Evolutionary conservation across 2,329 filamentous ascomycete genomes (phyloP), one percentile per base, ranked within the genome.

Genomic region (Epichloe sp.): DNA sequence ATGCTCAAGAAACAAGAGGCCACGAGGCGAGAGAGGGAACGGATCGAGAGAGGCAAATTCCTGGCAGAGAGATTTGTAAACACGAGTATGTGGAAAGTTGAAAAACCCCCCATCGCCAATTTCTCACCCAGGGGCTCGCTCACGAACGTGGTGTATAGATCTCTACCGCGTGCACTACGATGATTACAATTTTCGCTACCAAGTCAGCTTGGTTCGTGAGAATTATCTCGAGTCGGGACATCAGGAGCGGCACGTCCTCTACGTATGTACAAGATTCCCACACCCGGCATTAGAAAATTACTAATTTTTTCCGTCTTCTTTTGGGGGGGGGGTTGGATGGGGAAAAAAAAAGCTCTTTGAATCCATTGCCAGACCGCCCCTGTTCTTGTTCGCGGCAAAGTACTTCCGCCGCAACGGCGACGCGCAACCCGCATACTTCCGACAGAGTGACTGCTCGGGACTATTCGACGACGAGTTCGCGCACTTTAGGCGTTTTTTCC

Each of bases 161-260:
- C 68, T 79, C n/a, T 79, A 82, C 59, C 80, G 80, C 53, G 64
- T 86, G 54, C 88, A 85, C 64, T 67, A 65, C 17, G 86, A 93
- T 61, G 51, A 59, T 3, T 75, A 75, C 0, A 76, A 74, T 46
- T 86, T 88, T 62, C 64, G 70, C 4, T 88, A 88, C 65, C 73
- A 82, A 50, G 67, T 86, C 52, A 71, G 73, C 0, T 67, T 93
- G 14, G 73, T 74, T 3, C 77, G 84, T 60, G 61, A 77, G 66
- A 64, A 49, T 6, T 4, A 34, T 38, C 31, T 47, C 1, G 43
- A 44, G 14, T n/a, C 44, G 5, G 48, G 44, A 11, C 41, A 43
- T 14, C 15, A 5, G 5, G 52, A 53, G 26, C 46, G 37, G 17
- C 48, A 53, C 41, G 68, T 71, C 0, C 63, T 86, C 2, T 77